Conservation (phyloP, 164 flowering plant genomes). For the Warburgia ugandensis region DNA sequence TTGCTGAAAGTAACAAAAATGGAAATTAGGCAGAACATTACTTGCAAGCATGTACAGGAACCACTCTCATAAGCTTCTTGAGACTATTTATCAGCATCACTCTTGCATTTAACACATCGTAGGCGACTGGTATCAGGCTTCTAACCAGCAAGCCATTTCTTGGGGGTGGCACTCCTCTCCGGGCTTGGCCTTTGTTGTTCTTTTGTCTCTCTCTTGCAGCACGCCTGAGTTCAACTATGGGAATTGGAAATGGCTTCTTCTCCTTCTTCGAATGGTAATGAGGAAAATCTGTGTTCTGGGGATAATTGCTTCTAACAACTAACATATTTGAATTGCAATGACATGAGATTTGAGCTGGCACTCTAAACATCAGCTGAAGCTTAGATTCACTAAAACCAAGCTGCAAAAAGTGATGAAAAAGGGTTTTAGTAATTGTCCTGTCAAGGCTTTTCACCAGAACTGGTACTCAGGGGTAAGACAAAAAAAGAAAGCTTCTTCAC, state of each 20-base stretch:
- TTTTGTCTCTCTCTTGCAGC: slow-evolving; percentile 84
- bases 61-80: slow-evolving; percentile 75
- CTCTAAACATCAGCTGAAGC: slow-evolving; percentile 20
- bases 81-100: slow-evolving; percentile 75
- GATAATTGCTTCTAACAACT: slow-evolving; percentile 37
- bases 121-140: slow-evolving; percentile 73
- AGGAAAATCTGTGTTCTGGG: slow-evolving; percentile 89
- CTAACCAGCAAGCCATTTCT: slow-evolving; percentile 72
- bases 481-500: neutral
- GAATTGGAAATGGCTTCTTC: slow-evolving; percentile 86
- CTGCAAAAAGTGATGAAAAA: slow-evolving; percentile 31
- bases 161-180: slow-evolving; percentile 59
- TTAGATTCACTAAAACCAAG: slow-evolving; percentile 17
- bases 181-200: slow-evolving; percentile 46
- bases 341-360: slow-evolving; percentile 16
- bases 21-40: slow-evolving; percentile 25
- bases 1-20: neutral
- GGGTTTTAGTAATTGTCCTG: too few species aligned
- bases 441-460: too few species aligned
- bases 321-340: slow-evolving; percentile 15
- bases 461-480: neutral
- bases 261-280: slow-evolving; percentile 64
- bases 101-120: slow-evolving; percentile 71
- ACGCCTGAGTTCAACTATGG: slow-evolving; percentile 79
- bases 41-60: slow-evolving; percentile 89